Evolutionary conservation across 2,329 filamentous ascomycete genomes (phyloP).

Genomic region (Neoarthrinium moseri): DNA sequence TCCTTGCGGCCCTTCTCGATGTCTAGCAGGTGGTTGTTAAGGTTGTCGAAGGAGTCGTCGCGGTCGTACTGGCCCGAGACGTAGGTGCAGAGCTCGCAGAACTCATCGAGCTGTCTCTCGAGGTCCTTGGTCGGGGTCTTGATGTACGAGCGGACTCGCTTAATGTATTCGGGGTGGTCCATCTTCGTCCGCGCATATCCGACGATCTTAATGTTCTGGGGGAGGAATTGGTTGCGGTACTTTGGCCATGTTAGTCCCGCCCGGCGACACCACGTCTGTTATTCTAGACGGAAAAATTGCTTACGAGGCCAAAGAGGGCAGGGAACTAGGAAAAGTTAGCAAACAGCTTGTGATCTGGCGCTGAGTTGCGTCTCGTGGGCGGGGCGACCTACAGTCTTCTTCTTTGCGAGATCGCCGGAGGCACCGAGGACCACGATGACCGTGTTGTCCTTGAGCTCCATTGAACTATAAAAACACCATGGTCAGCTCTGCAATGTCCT

Average conservation of each 20-base stretch:
- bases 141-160: conserved; percentile 95
- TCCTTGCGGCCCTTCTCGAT: conserved; percentile 81
- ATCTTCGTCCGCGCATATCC: conserved; percentile 99
- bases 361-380: conserved; percentile 10
- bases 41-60: conserved; percentile 86
- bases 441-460: conserved; percentile 99
- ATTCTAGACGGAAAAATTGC: conserved; percentile 42
- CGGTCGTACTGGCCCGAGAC: conserved; percentile 97
- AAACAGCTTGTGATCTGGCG: too few species aligned
- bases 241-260: conserved; percentile 42
- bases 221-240: conserved; percentile 99
- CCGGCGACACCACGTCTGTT: too few species aligned
- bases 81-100: conserved; percentile 86
- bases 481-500: too few species aligned
- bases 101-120: conserved; percentile 91
- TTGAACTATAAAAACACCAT: conserved; percentile 63
- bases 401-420: conserved; percentile 97
- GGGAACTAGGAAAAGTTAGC: conserved; percentile 67
- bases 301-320: conserved; percentile 93
- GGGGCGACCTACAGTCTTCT: conserved; percentile 79
- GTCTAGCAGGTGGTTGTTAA: conserved; percentile 82
- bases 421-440: conserved; percentile 94
- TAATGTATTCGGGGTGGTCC: conserved; percentile 94
- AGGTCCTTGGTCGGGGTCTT: conserved; percentile 98
- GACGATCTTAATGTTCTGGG: conserved; percentile 92